Base-by-base conservation (phyloP, 495 filamentous ascomycete genomes). In the Aspergillus bertholletiae region DNA sequence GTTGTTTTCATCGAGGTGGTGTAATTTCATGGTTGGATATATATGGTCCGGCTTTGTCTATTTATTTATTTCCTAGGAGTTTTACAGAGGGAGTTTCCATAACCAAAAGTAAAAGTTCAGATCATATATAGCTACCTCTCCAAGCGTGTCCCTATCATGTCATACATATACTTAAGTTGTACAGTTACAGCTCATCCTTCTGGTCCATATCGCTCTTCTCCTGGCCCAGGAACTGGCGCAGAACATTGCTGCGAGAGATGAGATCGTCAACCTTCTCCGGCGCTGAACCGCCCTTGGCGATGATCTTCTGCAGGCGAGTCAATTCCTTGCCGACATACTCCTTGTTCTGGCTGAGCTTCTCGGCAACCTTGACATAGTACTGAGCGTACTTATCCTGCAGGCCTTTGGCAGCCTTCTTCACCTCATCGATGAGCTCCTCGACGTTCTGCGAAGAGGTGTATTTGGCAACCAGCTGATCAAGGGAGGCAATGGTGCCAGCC, bases 301-400 rank as follows among this genome's bases (percentile, higher is more conserved):
- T 66, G 59, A 98, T 80, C 61, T 87, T 85, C 60, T 89, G 76
- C 58, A 98, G 73, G 46, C 94, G 83, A 56, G 81, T 78, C 32
- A 92, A 72, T 81, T 98, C 94, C 84, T 96, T 97, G 60, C 81
- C 75, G 22, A 84, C 89, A 65, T 92, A 96, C 22, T 78, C 84
- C 54, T 85, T 74, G 68, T 86, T 93, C 73, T 87, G 75, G 66
- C 71, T 73, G 37, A 96, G 69, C 84, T 97, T 98, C 60, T 88
- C 80, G 27, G 93, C 83, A 28, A 96, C 95, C 65, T 88, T 88
- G 67, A 94, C 74, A 67, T 98, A 98, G 82, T 97, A 97, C 70
- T 88, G 76, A n/a, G 88, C 89, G 68, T 90, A 95, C 78, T 89
- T 89, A 60, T 90, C 84, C 74, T 85, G 83, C 22, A 92, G 69